Percentiles rank a stretch among this genome's conserved stretches.
Conservation (phyloP, 208 protist genomes). For the Tritrichomonas foetus region DNA sequence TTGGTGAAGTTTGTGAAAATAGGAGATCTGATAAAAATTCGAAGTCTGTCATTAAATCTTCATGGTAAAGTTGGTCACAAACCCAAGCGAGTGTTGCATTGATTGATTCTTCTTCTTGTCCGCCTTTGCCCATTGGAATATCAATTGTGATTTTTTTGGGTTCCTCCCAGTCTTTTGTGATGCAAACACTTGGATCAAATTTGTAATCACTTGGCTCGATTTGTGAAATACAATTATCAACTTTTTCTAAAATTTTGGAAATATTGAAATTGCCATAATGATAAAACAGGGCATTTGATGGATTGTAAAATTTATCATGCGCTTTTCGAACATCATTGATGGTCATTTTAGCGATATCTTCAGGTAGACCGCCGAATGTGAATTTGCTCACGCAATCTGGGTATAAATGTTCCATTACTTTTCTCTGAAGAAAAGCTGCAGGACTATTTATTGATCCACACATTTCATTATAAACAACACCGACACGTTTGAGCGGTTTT, state of each 20-base stretch:
- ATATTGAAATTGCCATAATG: neutral
- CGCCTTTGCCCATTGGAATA: neutral
- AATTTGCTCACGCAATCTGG: conserved; percentile 43
- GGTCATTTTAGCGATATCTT: conserved; percentile 45
- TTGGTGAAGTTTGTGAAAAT: neutral
- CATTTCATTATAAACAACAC: conserved; percentile 62
- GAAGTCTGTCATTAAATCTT: neutral
- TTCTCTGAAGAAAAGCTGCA: neutral
- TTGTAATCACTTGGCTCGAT: neutral
- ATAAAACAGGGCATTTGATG: conserved; percentile 48
- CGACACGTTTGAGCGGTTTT: conserved; percentile 45
- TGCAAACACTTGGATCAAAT: neutral
- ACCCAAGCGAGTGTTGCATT: neutral
- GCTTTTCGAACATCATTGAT: conserved; percentile 46
- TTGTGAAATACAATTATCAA: neutral
- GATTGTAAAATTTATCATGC: conserved; percentile 53
- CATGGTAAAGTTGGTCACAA: neutral
- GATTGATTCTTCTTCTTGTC: neutral
- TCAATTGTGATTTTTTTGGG: neutral
- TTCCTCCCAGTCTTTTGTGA: neutral
- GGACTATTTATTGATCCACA: conserved; percentile 47
- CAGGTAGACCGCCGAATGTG: conserved; percentile 49
- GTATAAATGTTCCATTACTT: conserved; percentile 41
- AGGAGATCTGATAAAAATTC: neutral
- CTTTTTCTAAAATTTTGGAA: neutral